These are phyloP conservation scores for Clonostachys rhizophaga DNA, from an alignment of 2,329 filamentous ascomycete genomes.

Conservation along the genomic window DNA sequence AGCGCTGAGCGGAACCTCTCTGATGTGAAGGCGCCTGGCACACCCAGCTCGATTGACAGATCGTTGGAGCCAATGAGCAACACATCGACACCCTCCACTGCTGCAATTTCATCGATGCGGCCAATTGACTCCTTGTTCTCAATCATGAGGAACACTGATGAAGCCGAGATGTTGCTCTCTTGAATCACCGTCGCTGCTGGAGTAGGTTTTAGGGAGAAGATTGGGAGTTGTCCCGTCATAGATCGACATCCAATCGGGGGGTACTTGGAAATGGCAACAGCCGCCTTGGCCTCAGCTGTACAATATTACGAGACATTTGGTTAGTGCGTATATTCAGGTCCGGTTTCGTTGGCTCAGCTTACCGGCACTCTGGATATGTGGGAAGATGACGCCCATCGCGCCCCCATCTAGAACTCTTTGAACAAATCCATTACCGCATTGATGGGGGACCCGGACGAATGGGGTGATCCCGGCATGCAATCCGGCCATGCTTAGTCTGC, in stretches of 20 bases:
- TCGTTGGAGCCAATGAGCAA: conserved; percentile 17
- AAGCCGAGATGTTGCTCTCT: conserved; percentile 7
- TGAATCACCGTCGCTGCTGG: conserved; percentile 3
- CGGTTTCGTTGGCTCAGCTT: too few species aligned
- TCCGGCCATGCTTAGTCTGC: conserved; percentile 13
- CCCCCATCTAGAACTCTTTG: conserved; percentile 8
- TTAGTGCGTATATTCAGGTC: not conserved
- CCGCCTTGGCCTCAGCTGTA: conserved; percentile 6
- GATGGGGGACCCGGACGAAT: conserved; percentile 8
- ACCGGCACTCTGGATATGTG: conserved; percentile 6
- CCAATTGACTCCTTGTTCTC: conserved; percentile 9
- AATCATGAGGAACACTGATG: conserved; percentile 10
- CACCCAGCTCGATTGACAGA: conserved; percentile 14
- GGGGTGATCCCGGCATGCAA: conserved; percentile 13
- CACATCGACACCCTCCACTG: conserved; percentile 14
- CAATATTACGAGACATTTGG: not conserved
- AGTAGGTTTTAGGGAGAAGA: conserved; percentile 6
- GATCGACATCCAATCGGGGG: conserved; percentile 10
- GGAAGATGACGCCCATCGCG: conserved; percentile 8
- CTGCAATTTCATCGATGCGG: conserved; percentile 14
- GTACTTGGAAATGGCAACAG: conserved; percentile 10
- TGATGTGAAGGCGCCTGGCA: conserved; percentile 11
- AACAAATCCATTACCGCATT: conserved; percentile 8
- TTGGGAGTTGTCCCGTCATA: conserved; percentile 8
- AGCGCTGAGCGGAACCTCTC: conserved; percentile 7